Conservation (phyloP, 2,329 filamentous ascomycete genomes). For the Aureobasidium musti region DNA sequence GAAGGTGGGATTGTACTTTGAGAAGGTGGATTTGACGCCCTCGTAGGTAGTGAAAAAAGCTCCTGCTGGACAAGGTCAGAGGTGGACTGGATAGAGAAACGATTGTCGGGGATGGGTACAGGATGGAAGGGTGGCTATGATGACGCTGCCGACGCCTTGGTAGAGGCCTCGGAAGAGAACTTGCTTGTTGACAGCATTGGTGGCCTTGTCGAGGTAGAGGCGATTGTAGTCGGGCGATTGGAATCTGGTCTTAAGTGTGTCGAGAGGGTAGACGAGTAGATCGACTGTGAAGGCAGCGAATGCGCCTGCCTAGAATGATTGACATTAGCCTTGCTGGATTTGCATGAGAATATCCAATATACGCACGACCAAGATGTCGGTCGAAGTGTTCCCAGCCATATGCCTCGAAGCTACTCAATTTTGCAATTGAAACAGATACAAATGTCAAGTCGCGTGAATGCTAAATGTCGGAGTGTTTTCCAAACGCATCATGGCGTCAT, state of each 20-base stretch:
- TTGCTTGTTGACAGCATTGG: constrained; percentile 57
- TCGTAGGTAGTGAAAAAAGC: constrained; percentile 93
- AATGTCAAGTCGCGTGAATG: not conserved
- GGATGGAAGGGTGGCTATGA: constrained; percentile 85
- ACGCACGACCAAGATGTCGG: constrained; percentile 21
- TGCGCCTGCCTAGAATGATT: constrained; percentile 68
- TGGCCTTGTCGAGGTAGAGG: constrained; percentile 62
- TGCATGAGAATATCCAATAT: constrained; percentile 28
- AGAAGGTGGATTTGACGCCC: constrained; percentile 66
- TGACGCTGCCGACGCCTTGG: constrained; percentile 81
- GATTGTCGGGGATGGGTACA: constrained; percentile 52
- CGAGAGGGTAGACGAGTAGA: constrained; percentile 80
- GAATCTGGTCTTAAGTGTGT: constrained; percentile 84
- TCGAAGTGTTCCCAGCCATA: constrained; percentile 21
- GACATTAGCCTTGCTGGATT: not conserved
- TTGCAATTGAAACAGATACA: not conserved
- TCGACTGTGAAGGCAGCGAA: constrained; percentile 85
- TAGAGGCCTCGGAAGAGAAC: constrained; percentile 73
- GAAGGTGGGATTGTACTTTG: constrained; percentile 51
- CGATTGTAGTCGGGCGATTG: constrained; percentile 75
- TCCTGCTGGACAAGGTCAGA: constrained; percentile 59
- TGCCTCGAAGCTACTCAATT: not conserved
- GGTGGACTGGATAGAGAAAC: not conserved
- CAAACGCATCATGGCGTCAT: constrained; percentile 20
- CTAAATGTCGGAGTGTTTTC: not conserved